Conservation (phyloP, 208 protist genomes). For the Acanthamoeba healyi region DNA sequence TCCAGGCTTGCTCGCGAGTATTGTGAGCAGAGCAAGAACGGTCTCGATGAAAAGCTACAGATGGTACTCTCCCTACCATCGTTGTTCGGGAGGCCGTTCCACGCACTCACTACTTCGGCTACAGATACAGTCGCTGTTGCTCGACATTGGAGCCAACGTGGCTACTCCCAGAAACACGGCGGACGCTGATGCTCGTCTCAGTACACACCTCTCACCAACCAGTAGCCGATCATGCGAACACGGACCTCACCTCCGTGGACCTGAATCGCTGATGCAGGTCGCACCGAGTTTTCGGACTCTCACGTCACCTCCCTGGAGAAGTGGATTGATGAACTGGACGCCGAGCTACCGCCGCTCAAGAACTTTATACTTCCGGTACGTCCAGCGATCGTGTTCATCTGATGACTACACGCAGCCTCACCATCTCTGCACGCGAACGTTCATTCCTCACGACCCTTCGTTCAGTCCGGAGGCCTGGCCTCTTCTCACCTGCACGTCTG, state of each 20-base stretch:
- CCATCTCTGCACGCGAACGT: background rate
- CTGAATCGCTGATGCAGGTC: background rate
- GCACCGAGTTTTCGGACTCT: conserved; percentile 13
- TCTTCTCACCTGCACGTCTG: conserved; percentile 47
- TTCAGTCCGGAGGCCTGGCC: conserved; percentile 12
- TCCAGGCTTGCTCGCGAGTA: conserved; percentile 77
- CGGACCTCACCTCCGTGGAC: too few relatives aligned
- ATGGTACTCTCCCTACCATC: conserved; percentile 19
- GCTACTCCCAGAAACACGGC: conserved; percentile 75
- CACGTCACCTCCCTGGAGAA: conserved; percentile 30
- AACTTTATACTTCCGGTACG: conserved; percentile 72
- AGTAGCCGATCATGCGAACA: background rate
- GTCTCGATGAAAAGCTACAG: conserved; percentile 73
- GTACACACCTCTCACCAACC: background rate
- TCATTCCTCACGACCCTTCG: background rate
- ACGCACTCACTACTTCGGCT: background rate
- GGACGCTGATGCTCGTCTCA: background rate
- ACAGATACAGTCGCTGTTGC: conserved; percentile 81
- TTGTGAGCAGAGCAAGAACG: conserved; percentile 63
- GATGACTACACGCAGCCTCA: background rate
- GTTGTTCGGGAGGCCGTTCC: too few relatives aligned
- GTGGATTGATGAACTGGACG: conserved; percentile 72
- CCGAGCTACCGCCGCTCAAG: conserved; percentile 39
- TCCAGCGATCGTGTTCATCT: background rate
- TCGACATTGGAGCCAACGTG: conserved; percentile 82